A percentile compares a stretch with the other conserved stretches of the same genome.
phyloP scores from a whole-genome alignment of 345 rosid genomes.

The Murraya paniculata region DNA sequence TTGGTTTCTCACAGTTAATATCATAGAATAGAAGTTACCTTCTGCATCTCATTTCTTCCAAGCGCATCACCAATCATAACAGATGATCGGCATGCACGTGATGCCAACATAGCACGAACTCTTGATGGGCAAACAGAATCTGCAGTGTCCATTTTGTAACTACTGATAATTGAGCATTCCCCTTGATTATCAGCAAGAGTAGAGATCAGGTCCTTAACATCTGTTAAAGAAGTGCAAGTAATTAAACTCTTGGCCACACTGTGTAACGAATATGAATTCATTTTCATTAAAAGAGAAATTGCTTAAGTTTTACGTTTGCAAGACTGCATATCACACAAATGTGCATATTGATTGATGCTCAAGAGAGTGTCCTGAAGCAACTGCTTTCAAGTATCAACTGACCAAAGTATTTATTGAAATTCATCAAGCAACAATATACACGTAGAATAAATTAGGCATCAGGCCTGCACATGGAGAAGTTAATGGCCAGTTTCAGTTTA shows the following conservation, averaged over 20 bases:
- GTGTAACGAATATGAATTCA: background rate
- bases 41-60: constrained; percentile 78
- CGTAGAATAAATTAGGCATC: background rate
- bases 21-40: constrained; percentile 40
- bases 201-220: constrained; percentile 86
- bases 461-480: background rate
- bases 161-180: constrained; percentile 72
- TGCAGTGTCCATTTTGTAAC: constrained; percentile 67
- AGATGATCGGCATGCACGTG: constrained; percentile 90
- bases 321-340: background rate
- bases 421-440: background rate
- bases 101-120: constrained; percentile 92
- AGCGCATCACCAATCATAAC: constrained; percentile 90
- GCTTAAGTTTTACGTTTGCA: background rate
- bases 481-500: background rate
- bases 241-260: constrained; percentile 11
- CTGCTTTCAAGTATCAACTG: background rate
- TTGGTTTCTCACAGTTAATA: background rate
- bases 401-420: background rate
- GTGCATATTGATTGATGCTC: background rate
- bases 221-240: constrained; percentile 36
- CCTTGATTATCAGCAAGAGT: constrained; percentile 76
- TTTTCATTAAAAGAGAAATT: background rate
- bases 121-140: constrained; percentile 86
- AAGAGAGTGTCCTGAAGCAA: background rate